Evolutionary conservation across 306 rosid genomes (phyloP).

Genomic region (Canavalia ensiformis): DNA sequence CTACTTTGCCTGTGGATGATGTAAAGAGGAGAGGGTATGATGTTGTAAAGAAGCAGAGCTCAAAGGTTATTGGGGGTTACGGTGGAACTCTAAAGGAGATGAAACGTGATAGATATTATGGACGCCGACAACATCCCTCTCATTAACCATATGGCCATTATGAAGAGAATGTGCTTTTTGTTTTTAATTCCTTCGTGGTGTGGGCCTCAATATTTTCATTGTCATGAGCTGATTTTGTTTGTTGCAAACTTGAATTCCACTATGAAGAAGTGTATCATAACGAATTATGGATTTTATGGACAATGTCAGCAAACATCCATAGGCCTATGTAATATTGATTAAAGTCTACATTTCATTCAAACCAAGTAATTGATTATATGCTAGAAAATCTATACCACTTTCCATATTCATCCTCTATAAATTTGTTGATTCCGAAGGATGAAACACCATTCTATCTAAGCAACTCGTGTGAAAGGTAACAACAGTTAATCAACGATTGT

Average conservation of each 20-base stretch:
- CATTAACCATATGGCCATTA: not conserved
- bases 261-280: not conserved
- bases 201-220: slow-evolving; percentile 44
- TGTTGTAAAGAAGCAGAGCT: too few relatives aligned
- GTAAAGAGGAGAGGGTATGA: too few relatives aligned
- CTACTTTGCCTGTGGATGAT: too few relatives aligned
- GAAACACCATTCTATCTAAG: too few relatives aligned
- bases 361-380: not conserved
- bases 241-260: slow-evolving; percentile 46
- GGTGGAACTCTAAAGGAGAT: too few relatives aligned
- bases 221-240: slow-evolving; percentile 25
- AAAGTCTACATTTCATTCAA: not conserved
- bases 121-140: not conserved
- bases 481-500: too few relatives aligned
- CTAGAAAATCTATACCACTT: too few relatives aligned
- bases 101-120: too few relatives aligned
- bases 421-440: too few relatives aligned
- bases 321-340: not conserved
- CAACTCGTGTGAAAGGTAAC: too few relatives aligned
- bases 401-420: too few relatives aligned
- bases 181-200: not conserved
- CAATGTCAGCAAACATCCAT: not conserved
- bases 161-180: slow-evolving; percentile 16
- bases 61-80: too few relatives aligned
- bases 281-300: not conserved